Conservation (phyloP, 495 filamentous ascomycete species). For the Penicillium alfredii region DNA sequence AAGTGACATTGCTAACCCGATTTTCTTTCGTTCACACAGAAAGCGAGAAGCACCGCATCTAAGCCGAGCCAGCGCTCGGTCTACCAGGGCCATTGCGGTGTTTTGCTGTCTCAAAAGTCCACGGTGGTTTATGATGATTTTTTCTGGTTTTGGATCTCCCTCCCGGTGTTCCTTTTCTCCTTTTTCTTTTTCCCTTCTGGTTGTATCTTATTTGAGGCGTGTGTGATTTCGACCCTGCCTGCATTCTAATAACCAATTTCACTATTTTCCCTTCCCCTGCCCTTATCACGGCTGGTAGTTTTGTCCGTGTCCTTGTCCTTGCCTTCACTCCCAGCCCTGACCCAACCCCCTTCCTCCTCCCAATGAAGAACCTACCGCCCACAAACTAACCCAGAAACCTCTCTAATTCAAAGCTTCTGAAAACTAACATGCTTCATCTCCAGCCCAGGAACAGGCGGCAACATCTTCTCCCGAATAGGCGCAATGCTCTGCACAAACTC, state of each 20-base stretch:
- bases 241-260: constrained; percentile 24
- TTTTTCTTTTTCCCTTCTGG: constrained; percentile 17
- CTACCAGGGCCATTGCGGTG: constrained; percentile 7
- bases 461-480: constrained; percentile 33
- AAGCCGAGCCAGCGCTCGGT: constrained; percentile 14
- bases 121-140: constrained; percentile 32
- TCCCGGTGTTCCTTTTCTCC: constrained; percentile 4
- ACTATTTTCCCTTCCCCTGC: constrained; percentile 7
- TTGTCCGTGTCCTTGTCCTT: constrained; percentile 2
- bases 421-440: constrained; percentile 43
- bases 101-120: constrained; percentile 22
- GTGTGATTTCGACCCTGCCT: constrained; percentile 19
- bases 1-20: no score
- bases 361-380: neutral
- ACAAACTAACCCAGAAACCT: neutral
- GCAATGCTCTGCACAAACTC: constrained; percentile 37
- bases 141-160: constrained; percentile 4
- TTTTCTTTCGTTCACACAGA: constrained; percentile 47
- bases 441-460: constrained; percentile 31
- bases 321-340: neutral
- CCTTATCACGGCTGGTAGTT: no score
- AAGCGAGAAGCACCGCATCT: constrained; percentile 77
- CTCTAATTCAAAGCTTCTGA: constrained; percentile 19
- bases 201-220: constrained; percentile 43
- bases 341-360: neutral